These are phyloP conservation scores for Sporothrix luriei DNA, from an alignment of 2,329 filamentous ascomycete species.

Conservation along the genomic window DNA sequence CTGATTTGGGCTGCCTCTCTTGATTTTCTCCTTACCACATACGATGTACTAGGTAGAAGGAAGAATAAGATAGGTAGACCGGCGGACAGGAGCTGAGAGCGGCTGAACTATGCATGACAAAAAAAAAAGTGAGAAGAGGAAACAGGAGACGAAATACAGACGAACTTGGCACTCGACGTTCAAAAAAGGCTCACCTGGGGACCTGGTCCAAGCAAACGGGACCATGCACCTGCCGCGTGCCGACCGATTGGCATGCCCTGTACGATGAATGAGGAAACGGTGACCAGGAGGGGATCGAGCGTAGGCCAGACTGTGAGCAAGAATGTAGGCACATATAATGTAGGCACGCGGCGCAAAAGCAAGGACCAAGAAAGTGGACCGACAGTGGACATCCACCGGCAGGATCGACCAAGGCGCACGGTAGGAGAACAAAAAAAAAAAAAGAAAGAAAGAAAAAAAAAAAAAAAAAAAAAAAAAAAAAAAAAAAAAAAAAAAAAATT, in stretches of 20 bases:
- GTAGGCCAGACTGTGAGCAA: background rate
- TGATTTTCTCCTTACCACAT: background rate
- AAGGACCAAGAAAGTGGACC: background rate
- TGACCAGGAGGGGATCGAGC: background rate
- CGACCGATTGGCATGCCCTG: constrained; percentile 11
- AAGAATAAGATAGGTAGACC: too few relatives aligned
- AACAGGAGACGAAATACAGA: background rate
- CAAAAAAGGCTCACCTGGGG: constrained; percentile 6
- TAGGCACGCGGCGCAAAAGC: constrained; percentile 6
- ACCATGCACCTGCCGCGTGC: constrained; percentile 21
- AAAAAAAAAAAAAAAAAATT: too few relatives aligned
- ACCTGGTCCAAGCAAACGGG: constrained; percentile 18
- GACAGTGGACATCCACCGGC: background rate
- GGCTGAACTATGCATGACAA: constrained; percentile 5
- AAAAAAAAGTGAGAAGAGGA: background rate
- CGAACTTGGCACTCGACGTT: background rate
- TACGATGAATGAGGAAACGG: constrained; percentile 10
- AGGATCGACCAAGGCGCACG: constrained; percentile 9
- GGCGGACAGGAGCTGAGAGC: background rate
- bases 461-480: too few relatives aligned
- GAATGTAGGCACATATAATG: background rate
- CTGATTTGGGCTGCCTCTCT: background rate
- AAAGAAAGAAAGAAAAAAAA: too few relatives aligned
- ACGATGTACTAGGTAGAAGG: background rate
- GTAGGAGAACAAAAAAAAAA: background rate